Evolutionary conservation across 1,284 basidiomycete genomes (phyloP).

Genomic region (Ganoderma lingzhi): DNA sequence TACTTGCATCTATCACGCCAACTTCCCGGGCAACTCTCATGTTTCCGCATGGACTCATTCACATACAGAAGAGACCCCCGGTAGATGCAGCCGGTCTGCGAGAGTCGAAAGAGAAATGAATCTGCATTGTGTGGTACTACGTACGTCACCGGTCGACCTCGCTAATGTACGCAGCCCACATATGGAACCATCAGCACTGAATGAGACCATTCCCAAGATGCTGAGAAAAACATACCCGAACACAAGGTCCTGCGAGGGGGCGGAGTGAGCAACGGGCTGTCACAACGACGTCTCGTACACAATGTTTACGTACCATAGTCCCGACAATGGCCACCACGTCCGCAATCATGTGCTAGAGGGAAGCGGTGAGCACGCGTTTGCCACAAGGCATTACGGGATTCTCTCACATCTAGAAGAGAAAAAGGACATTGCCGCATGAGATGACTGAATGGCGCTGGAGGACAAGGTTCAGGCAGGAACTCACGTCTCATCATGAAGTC

Average conservation of each 20-base stretch:
- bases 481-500: conserved; percentile 95
- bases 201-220: conserved; percentile 2
- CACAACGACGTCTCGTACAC: conserved; percentile 1
- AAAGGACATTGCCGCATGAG: conserved; percentile 22
- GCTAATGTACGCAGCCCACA: conserved; percentile 36
- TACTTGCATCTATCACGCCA: conserved; percentile 12
- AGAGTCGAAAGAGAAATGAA: conserved; percentile 15
- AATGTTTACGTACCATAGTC: conserved; percentile 76
- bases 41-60: not conserved
- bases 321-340: conserved; percentile 95
- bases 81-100: not conserved
- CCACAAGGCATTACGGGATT: conserved; percentile 15
- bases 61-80: not conserved
- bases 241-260: conserved; percentile 64
- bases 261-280: conserved; percentile 32
- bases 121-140: conserved; percentile 28
- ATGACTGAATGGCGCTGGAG: conserved; percentile 17
- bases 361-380: conserved; percentile 37
- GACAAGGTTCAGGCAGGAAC: conserved; percentile 38
- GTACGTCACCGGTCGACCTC: conserved; percentile 52
- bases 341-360: conserved; percentile 81
- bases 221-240: conserved; percentile 69
- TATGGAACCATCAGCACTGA: conserved; percentile 18
- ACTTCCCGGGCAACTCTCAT: not conserved
- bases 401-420: conserved; percentile 62